These are phyloP conservation scores for Termitomyces sp. DNA, from an alignment of 768 basidiomycete species.

Conservation along the genomic window DNA sequence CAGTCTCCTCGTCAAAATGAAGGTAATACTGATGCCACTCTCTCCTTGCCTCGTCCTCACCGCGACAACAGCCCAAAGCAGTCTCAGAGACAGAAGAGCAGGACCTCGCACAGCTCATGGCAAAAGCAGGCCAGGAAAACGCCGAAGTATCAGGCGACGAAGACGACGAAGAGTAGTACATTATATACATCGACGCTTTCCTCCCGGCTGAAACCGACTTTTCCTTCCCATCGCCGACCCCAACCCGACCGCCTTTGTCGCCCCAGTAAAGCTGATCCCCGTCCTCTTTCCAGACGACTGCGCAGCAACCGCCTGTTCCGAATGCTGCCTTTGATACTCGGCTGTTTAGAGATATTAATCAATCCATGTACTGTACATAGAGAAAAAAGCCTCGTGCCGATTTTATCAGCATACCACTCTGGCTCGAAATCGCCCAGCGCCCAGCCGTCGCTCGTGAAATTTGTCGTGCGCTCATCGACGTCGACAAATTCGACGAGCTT, in stretches of 20 bases:
- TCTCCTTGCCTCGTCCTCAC: neutral
- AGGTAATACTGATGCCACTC: conserved; percentile 39
- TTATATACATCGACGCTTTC: neutral
- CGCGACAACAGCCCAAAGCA: conserved; percentile 75
- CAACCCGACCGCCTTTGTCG: neutral
- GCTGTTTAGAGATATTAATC: conserved; percentile 30
- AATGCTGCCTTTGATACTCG: conserved; percentile 54
- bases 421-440: conserved; percentile 50
- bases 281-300: conserved; percentile 46
- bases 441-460: conserved; percentile 75
- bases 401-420: conserved; percentile 73
- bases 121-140: conserved; percentile 89
- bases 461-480: conserved; percentile 82
- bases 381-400: conserved; percentile 45
- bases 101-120: conserved; percentile 96
- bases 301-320: conserved; percentile 56
- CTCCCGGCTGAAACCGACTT: conserved; percentile 24
- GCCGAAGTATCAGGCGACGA: conserved; percentile 96
- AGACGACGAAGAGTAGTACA: conserved; percentile 57
- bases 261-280: conserved; percentile 55
- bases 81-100: conserved; percentile 97
- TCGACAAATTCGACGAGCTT: conserved; percentile 94
- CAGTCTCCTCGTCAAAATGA: conserved; percentile 91
- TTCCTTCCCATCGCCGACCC: conserved; percentile 15
- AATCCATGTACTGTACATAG: neutral